Evolutionary conservation across 441 rosid genomes (phyloP).

Genomic region (Croton laevigatus): DNA sequence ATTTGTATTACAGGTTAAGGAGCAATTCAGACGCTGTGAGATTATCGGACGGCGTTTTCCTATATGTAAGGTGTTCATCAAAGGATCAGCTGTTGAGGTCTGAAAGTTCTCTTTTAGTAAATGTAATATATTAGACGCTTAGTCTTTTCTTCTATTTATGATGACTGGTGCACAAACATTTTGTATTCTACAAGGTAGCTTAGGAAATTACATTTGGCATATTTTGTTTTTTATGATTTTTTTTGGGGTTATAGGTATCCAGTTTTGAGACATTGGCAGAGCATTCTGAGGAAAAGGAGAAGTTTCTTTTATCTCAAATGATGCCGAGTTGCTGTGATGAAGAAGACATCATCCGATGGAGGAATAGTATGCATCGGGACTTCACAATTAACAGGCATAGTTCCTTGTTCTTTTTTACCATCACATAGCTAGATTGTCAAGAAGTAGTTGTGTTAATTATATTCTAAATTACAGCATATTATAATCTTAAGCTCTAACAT

Average conservation of each 20-base stretch:
- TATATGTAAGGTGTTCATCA: constrained; percentile 66
- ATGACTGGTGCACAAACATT: constrained; percentile 10
- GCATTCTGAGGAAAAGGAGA: constrained; percentile 38
- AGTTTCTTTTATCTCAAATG: constrained; percentile 28
- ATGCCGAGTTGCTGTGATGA: constrained; percentile 37
- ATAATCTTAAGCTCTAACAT: background rate
- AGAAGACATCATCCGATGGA: constrained; percentile 67
- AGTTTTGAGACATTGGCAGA: constrained; percentile 72
- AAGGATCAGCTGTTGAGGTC: constrained; percentile 71
- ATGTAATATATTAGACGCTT: constrained; percentile 7
- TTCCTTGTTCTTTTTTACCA: constrained; percentile 19
- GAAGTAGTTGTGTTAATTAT: background rate
- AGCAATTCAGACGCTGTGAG: constrained; percentile 40
- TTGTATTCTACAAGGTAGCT: background rate
- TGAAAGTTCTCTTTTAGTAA: constrained; percentile 23
- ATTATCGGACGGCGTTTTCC: constrained; percentile 84
- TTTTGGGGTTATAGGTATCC: constrained; percentile 57
- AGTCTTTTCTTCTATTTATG: constrained; percentile 16
- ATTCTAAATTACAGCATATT: background rate
- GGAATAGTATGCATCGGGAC: constrained; percentile 73
- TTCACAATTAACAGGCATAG: constrained; percentile 85
- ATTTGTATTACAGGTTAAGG: constrained; percentile 44
- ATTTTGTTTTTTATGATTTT: background rate
- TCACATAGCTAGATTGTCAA: background rate
- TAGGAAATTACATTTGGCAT: constrained; percentile 15